Percentiles rank a stretch among this genome's conserved stretches.
These are phyloP conservation scores for Candida sp. DNA, from an alignment of 1,139 yeast species.

Conservation along the genomic window DNA sequence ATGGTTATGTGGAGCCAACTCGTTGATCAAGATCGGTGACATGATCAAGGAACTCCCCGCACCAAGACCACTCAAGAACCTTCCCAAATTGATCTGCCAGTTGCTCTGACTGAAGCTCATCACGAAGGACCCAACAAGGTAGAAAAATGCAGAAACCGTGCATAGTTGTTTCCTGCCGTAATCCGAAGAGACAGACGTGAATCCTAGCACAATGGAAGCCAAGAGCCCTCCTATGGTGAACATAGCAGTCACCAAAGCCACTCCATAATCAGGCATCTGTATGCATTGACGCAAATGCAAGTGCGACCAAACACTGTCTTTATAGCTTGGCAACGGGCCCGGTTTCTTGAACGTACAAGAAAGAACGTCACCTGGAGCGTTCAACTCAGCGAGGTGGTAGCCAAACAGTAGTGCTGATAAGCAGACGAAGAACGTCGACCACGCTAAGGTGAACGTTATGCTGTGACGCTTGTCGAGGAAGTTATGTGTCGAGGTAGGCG, in stretches of 20 bases:
- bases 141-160: conserved; percentile 26
- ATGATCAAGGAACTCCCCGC: conserved; percentile 43
- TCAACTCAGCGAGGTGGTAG: conserved; percentile 86
- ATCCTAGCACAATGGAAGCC: conserved; percentile 35
- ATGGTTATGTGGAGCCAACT: conserved; percentile 41
- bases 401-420: conserved; percentile 88
- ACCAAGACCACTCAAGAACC: conserved; percentile 39
- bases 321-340: conserved; percentile 27
- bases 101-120: conserved; percentile 28
- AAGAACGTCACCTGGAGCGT: conserved; percentile 76
- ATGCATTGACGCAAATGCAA: conserved; percentile 32
- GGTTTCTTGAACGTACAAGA: conserved; percentile 40
- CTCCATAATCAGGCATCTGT: conserved; percentile 25
- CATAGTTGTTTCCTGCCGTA: conserved; percentile 33
- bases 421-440: conserved; percentile 55
- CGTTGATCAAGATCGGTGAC: conserved; percentile 43
- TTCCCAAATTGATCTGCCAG: conserved; percentile 26
- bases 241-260: conserved; percentile 38
- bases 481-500: conserved; percentile 4
- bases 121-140: conserved; percentile 28
- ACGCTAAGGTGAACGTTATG: conserved; percentile 32
- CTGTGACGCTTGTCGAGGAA: conserved; percentile 19
- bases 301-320: conserved; percentile 30
- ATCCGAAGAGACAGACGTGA: conserved; percentile 23
- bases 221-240: conserved; percentile 43